These are phyloP conservation scores for Nemania sp. DNA, from an alignment of 2,329 filamentous ascomycete species.

Conservation along the genomic window DNA sequence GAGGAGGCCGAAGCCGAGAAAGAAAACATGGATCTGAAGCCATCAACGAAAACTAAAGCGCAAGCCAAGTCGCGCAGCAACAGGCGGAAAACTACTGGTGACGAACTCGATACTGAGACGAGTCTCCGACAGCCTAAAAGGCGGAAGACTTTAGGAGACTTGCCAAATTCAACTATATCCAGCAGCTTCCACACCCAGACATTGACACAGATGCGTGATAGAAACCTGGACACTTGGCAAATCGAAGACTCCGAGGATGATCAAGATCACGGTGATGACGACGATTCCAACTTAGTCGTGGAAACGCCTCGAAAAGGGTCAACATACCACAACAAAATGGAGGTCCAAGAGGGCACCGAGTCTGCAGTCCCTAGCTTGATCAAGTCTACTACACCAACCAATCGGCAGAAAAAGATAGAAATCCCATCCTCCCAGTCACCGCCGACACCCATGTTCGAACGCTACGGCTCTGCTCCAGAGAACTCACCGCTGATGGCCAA, in stretches of 20 bases:
- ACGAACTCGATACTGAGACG: constrained; percentile 28
- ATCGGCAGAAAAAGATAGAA: constrained; percentile 31
- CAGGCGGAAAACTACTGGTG: constrained; percentile 38
- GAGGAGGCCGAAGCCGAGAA: constrained; percentile 11
- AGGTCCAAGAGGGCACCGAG: constrained; percentile 2
- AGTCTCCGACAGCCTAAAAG: constrained; percentile 33
- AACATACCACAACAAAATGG: neutral
- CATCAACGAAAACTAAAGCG: constrained; percentile 17
- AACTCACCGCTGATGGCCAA: constrained; percentile 35
- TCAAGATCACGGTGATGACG: no score
- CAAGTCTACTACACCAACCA: constrained; percentile 34
- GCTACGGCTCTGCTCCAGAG: constrained; percentile 28
- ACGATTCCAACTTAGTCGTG: constrained; percentile 27
- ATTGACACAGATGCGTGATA: constrained; percentile 23
- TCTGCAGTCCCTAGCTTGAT: constrained; percentile 30
- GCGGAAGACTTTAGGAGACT: constrained; percentile 39
- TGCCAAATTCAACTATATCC: constrained; percentile 27
- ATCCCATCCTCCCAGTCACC: constrained; percentile 39
- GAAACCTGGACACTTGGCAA: constrained; percentile 28
- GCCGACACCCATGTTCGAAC: constrained; percentile 33
- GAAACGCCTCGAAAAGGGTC: constrained; percentile 36
- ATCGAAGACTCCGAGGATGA: constrained; percentile 36
- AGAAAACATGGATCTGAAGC: constrained; percentile 18
- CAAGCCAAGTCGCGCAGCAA: constrained; percentile 22
- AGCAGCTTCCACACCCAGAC: constrained; percentile 42